Conservation (phyloP, 2,329 filamentous ascomycete species). For the Alternaria incomplexa region DNA sequence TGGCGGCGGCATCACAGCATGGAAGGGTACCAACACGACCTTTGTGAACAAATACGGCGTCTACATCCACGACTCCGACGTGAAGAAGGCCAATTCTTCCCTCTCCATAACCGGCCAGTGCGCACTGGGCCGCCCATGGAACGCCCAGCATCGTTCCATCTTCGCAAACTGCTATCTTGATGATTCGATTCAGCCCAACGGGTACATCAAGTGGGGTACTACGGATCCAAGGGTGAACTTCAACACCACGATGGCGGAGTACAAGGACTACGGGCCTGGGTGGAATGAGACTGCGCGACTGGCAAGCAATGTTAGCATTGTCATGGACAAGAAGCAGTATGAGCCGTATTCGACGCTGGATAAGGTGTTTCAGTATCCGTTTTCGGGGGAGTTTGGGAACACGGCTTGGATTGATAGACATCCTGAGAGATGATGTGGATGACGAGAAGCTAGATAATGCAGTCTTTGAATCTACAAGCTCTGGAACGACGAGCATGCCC, state of each 20-base stretch:
- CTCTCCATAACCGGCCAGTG: slow-evolving; percentile 53
- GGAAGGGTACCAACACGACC: slow-evolving; percentile 72
- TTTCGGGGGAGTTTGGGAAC: slow-evolving; percentile 52
- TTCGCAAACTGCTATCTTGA: slow-evolving; percentile 64
- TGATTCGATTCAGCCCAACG: slow-evolving; percentile 58
- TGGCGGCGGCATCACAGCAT: slow-evolving; percentile 71
- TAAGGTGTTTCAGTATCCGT: slow-evolving; percentile 45
- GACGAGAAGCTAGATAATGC: rapidly evolving
- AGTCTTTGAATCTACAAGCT: too few relatives aligned
- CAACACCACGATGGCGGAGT: slow-evolving; percentile 65
- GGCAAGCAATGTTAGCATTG: slow-evolving; percentile 52
- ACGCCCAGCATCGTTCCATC: slow-evolving; percentile 62
- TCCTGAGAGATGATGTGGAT: slow-evolving; percentile 9
- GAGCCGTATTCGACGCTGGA: slow-evolving; percentile 28
- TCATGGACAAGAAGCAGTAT: slow-evolving; percentile 51
- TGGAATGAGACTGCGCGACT: slow-evolving; percentile 58
- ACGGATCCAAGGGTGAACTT: slow-evolving; percentile 48
- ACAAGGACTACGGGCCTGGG: slow-evolving; percentile 59
- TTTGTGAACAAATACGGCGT: slow-evolving; percentile 71
- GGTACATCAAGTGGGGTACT: slow-evolving; percentile 62
- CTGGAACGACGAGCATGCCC: too few relatives aligned
- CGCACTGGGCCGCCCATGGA: slow-evolving; percentile 68
- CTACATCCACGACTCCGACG: slow-evolving; percentile 64
- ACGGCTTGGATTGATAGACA: slow-evolving; percentile 56
- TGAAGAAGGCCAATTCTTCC: slow-evolving; percentile 62